These are phyloP conservation scores for Aaosphaeria pasadenensis DNA, from an alignment of 2,329 filamentous ascomycete species.

Conservation along the genomic window DNA sequence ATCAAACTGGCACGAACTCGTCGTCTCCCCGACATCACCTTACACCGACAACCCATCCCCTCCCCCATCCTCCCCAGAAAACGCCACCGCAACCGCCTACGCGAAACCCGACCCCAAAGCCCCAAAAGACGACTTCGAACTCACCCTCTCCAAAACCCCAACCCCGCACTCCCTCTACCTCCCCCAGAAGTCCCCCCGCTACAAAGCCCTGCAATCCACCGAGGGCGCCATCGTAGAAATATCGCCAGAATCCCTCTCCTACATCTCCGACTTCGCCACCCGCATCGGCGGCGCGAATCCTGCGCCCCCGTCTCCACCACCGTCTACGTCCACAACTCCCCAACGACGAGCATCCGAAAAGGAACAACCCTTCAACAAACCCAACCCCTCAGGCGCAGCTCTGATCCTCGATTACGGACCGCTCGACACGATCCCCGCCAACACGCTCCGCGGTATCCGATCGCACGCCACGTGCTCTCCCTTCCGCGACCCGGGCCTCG, in stretches of 20 bases:
- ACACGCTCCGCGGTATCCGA: constrained; percentile 86
- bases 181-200: constrained; percentile 76
- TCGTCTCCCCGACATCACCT: constrained; percentile 40
- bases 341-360: background rate
- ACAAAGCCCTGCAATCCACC: constrained; percentile 67
- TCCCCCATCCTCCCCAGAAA: constrained; percentile 54
- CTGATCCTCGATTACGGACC: constrained; percentile 97
- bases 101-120: constrained; percentile 17
- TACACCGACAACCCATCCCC: constrained; percentile 34
- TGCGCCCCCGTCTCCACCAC: constrained; percentile 14
- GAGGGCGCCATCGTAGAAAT: constrained; percentile 78
- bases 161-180: constrained; percentile 85
- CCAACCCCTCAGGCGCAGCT: constrained; percentile 72
- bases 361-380: constrained; percentile 51
- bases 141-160: constrained; percentile 67
- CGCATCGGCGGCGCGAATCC: constrained; percentile 69
- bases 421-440: constrained; percentile 71
- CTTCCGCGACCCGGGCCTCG: constrained; percentile 73
- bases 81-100: constrained; percentile 7
- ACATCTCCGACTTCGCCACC: constrained; percentile 75
- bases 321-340: constrained; percentile 3
- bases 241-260: constrained; percentile 80
- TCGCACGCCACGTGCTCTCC: constrained; percentile 74
- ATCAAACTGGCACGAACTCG: constrained; percentile 43
- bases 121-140: constrained; percentile 69